Percentiles rank a stretch among this genome's conserved stretches.
phyloP scores from a whole-genome alignment of 2,329 filamentous ascomycete genomes.

The Cercospora zeina region DNA sequence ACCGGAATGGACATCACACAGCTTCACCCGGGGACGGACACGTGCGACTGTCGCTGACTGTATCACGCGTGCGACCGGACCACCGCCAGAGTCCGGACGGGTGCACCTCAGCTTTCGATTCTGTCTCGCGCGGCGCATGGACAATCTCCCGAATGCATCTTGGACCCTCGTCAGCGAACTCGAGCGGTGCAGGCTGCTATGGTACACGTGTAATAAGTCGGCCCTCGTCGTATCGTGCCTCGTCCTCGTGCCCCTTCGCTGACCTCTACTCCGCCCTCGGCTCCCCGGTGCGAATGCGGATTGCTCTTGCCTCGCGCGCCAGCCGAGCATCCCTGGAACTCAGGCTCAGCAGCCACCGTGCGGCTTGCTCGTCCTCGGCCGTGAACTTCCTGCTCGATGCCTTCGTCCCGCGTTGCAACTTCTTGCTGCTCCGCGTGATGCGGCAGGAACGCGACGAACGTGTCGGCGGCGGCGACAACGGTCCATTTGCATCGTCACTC shows the following conservation, averaged over 20 bases:
- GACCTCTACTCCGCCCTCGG: not conserved
- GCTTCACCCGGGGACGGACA: too few species aligned
- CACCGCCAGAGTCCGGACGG: too few species aligned
- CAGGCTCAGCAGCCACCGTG: conserved; percentile 33
- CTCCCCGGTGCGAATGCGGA: not conserved
- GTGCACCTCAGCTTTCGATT: too few species aligned
- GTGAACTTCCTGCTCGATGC: conserved; percentile 21
- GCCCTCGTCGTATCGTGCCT: not conserved
- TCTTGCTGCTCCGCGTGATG: conserved; percentile 4
- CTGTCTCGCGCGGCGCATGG: too few species aligned
- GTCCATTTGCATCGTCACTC: conserved; percentile 28
- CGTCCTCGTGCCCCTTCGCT: not conserved
- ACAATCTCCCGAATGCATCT: too few species aligned
- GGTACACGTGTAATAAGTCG: not conserved
- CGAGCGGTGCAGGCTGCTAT: not conserved
- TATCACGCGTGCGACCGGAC: too few species aligned
- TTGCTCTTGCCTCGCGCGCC: conserved; percentile 14
- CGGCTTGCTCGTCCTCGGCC: conserved; percentile 30
- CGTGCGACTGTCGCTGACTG: too few species aligned
- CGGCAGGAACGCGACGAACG: not conserved
- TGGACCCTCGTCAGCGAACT: not conserved
- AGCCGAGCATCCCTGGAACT: conserved; percentile 30
- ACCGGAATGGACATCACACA: too few species aligned
- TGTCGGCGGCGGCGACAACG: conserved; percentile 16
- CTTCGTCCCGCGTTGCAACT: not conserved